Conservation (phyloP, 495 filamentous ascomycete species). For the Endocarpon pusillum region DNA sequence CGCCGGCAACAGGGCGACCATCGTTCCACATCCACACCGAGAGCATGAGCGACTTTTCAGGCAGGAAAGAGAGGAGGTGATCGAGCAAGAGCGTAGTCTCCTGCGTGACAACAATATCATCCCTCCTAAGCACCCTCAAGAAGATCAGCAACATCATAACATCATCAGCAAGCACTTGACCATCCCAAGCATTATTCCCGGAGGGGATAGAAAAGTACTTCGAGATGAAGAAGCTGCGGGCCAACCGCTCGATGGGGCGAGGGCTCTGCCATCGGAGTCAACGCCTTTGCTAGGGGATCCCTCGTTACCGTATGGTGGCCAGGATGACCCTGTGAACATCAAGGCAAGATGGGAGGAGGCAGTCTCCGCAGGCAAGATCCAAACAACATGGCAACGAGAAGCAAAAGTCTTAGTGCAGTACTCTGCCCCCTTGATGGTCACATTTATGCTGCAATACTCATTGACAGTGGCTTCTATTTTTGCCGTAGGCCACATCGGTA, state of each 20-base stretch:
- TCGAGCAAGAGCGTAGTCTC: slow-evolving; percentile 56
- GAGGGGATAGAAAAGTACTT: slow-evolving; percentile 4
- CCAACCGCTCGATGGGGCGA: background rate
- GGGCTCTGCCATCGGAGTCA: slow-evolving; percentile 24
- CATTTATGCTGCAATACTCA: slow-evolving; percentile 60
- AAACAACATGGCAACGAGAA: slow-evolving; percentile 75
- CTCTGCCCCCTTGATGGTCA: slow-evolving; percentile 48
- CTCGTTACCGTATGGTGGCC: slow-evolving; percentile 16
- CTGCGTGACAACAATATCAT: slow-evolving; percentile 64
- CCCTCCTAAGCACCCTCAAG: slow-evolving; percentile 40
- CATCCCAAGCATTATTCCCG: slow-evolving; percentile 3
- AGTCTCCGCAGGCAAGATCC: slow-evolving; percentile 51
- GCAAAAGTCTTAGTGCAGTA: slow-evolving; percentile 47
- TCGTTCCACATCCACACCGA: slow-evolving; percentile 24
- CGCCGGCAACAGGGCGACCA: slow-evolving; percentile 35
- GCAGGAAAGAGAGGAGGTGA: slow-evolving; percentile 43
- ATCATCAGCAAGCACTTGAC: slow-evolving; percentile 4
- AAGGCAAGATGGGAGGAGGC: slow-evolving; percentile 61
- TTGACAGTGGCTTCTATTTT: slow-evolving; percentile 56
- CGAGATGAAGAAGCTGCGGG: background rate
- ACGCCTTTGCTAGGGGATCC: slow-evolving; percentile 30
- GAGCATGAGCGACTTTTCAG: slow-evolving; percentile 36
- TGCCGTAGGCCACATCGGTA: slow-evolving; percentile 47
- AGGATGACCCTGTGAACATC: slow-evolving; percentile 19
- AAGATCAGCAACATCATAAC: slow-evolving; percentile 37